Evolutionary conservation across 164 flowering plant species (phyloP).

Genomic region (Malania oleifera): DNA sequence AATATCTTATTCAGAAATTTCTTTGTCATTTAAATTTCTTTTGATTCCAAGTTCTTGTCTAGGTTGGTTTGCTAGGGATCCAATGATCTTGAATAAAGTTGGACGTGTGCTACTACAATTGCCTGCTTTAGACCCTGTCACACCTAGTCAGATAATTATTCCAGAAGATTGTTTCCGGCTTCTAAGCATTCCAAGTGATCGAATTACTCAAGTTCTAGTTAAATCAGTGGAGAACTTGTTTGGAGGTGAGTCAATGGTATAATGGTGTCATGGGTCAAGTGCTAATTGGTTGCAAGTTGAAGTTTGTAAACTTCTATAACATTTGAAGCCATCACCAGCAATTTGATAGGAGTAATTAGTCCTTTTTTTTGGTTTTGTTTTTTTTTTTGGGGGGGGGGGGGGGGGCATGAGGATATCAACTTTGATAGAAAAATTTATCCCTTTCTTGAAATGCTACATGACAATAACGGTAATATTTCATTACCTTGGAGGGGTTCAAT

Average conservation of each 20-base stretch:
- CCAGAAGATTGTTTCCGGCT: conserved; percentile 83
- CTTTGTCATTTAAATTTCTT: background rate
- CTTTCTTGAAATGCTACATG: too few species aligned
- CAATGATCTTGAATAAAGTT: conserved; percentile 53
- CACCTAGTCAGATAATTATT: conserved; percentile 50
- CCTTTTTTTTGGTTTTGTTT: too few species aligned
- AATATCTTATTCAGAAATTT: too few species aligned
- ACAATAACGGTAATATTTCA: too few species aligned
- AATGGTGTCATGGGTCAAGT: background rate
- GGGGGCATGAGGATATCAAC: too few species aligned
- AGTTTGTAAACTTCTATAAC: too few species aligned
- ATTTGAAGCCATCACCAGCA: too few species aligned
- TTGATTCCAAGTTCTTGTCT: conserved; percentile 13
- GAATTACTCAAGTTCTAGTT: conserved; percentile 35
- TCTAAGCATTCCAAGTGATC: conserved; percentile 46
- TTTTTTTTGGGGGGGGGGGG: too few species aligned
- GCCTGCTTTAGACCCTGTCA: conserved; percentile 19
- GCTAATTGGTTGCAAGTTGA: background rate
- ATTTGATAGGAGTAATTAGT: too few species aligned
- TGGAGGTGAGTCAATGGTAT: conserved; percentile 53
- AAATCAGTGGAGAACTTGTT: conserved; percentile 55
- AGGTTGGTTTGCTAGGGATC: conserved; percentile 98
- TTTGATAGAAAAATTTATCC: too few species aligned
- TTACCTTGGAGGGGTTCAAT: too few species aligned
- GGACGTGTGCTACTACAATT: conserved; percentile 59